Percentiles rank a stretch among this genome's conserved stretches.
Conservation (phyloP, 441 rosid genomes). For the Bruguiera hainesii region DNA sequence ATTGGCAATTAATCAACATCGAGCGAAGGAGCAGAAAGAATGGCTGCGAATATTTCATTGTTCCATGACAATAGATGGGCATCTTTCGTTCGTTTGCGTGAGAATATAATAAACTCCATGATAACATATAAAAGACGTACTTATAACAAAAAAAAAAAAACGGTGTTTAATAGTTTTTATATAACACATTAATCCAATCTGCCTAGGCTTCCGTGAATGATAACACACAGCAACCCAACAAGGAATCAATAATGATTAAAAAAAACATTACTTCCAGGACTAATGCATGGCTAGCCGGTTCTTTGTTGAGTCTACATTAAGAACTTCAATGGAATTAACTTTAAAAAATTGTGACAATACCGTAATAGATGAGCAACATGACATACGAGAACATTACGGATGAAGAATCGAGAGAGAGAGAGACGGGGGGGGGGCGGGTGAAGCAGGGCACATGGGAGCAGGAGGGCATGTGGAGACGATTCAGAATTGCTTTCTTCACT, state of each 20-base stretch:
- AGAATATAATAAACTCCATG: not conserved
- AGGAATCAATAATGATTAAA: not conserved
- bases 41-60: no score
- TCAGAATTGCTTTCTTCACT: constrained; percentile 35
- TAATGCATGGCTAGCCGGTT: constrained; percentile 19
- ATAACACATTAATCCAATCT: not conserved
- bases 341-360: constrained; percentile 12
- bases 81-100: not conserved
- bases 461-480: constrained; percentile 77
- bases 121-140: not conserved
- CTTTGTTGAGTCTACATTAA: constrained; percentile 8
- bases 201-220: not conserved
- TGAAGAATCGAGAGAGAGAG: constrained; percentile 33
- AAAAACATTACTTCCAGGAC: not conserved
- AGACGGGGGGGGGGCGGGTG: constrained; percentile 12
- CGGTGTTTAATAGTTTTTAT: not conserved
- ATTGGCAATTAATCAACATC: no score
- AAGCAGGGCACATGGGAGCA: constrained; percentile 78
- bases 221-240: constrained; percentile 21
- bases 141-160: not conserved
- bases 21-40: no score
- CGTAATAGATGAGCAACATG: constrained; percentile 23
- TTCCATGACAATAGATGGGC: not conserved
- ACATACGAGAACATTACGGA: constrained; percentile 16
- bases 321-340: not conserved